phyloP scores from a whole-genome alignment of 1,284 basidiomycete species.

The Ganoderma resinaceum region DNA sequence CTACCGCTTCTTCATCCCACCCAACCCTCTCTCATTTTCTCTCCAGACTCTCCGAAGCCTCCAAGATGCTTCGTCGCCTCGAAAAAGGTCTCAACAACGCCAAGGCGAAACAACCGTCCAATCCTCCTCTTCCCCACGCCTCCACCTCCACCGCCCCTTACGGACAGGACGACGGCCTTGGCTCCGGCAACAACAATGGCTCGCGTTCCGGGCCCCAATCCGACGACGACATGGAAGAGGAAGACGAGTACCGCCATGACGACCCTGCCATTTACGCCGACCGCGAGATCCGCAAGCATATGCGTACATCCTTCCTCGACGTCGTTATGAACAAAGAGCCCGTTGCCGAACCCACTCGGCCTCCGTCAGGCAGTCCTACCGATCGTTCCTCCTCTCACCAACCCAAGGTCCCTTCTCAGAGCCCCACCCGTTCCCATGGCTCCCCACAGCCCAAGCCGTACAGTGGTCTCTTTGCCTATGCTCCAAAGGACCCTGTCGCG shows the following conservation, averaged over 20 bases:
- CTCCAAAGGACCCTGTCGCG: conserved; percentile 68
- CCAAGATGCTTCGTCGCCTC: conserved; percentile 83
- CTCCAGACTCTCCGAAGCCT: conserved; percentile 79
- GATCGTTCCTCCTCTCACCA: conserved; percentile 26
- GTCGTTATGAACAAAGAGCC: conserved; percentile 76
- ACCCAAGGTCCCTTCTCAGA: conserved; percentile 35
- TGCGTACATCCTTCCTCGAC: conserved; percentile 74
- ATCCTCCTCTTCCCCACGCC: conserved; percentile 39
- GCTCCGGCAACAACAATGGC: conserved; percentile 37
- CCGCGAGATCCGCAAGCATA: conserved; percentile 73
- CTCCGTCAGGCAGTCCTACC: conserved; percentile 27
- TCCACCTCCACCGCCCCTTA: conserved; percentile 44
- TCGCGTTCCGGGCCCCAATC: conserved; percentile 40
- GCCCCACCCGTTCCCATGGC: conserved; percentile 26
- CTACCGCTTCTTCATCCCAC: conserved; percentile 12
- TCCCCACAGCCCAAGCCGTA: conserved; percentile 34
- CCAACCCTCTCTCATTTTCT: conserved; percentile 19
- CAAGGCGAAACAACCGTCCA: conserved; percentile 68
- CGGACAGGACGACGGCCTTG: conserved; percentile 37
- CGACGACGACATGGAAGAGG: conserved; percentile 52
- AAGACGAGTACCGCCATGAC: conserved; percentile 63
- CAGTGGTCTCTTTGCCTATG: conserved; percentile 40
- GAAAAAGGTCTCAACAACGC: conserved; percentile 83
- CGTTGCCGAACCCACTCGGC: conserved; percentile 29
- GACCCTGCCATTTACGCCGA: conserved; percentile 75